These are phyloP conservation scores for Symbiodinium natans DNA, from an alignment of 73 alveolate genomes.

Conservation along the genomic window DNA sequence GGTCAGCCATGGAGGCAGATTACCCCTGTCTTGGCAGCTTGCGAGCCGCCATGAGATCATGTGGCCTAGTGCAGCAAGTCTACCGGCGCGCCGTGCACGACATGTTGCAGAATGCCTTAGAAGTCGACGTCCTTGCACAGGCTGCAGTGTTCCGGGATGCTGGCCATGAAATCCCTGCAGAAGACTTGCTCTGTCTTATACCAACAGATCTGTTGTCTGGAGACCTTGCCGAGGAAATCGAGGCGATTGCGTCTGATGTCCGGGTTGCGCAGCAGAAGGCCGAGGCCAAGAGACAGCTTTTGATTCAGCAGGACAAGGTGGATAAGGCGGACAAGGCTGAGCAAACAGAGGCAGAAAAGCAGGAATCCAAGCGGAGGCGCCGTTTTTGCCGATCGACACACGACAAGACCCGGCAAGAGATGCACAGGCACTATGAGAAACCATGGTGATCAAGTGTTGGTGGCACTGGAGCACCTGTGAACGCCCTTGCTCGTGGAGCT, in stretches of 20 bases:
- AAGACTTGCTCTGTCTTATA: neutral
- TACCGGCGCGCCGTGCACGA: neutral
- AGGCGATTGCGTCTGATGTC: neutral
- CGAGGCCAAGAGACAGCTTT: neutral
- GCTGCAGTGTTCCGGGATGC: slow-evolving; percentile 15
- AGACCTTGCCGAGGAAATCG: neutral
- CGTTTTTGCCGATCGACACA: neutral
- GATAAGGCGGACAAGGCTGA: no score
- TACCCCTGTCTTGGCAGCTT: neutral
- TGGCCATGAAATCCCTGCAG: neutral
- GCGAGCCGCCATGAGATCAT: neutral
- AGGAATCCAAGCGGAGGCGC: neutral
- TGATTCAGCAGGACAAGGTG: neutral
- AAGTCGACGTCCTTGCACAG: neutral
- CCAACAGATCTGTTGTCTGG: neutral
- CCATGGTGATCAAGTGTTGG: neutral
- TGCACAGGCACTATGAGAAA: neutral
- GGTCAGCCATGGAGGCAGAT: neutral
- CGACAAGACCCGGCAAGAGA: slow-evolving; percentile 3
- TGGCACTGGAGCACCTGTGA: no score
- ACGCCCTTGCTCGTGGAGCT: no score
- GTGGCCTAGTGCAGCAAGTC: neutral
- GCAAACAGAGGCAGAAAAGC: neutral
- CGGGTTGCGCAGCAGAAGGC: neutral
- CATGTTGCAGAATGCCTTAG: neutral